Base-by-base conservation (phyloP, 108 stramenopile genomes). In the Skeletonema marinoi region DNA sequence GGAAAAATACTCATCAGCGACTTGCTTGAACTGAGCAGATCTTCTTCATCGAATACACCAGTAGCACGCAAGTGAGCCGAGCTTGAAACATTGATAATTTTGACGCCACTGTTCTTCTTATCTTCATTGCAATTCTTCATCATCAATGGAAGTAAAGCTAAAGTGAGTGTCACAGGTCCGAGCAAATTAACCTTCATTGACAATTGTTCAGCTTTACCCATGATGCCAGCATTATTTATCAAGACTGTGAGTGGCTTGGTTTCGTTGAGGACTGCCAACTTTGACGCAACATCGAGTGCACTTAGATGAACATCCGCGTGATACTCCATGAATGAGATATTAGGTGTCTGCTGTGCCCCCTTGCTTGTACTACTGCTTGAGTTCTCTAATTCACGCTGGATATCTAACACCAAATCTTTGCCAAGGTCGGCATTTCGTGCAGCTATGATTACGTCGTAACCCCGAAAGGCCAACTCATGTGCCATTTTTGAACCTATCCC, bases 1-100 rank as follows among this genome's bases (percentile, higher is more conserved):
- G 82, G 63, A 44, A 82, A 19, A 17, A 70, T 41, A 51, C 61
- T 62, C 46, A 82, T 68, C 19, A 50, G 71, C 29, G 82, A 71
- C 46, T 67, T 62, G 31, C 63, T 74, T 31, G 19, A 21, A 14
- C 21, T 39, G 32, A 44, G 8, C 33, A 61, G 31, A 11, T 64
- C 42, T 41, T 68, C 82, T n/a, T 82, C 65, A 35, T 58, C 73
- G 13, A 75, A 66, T 9, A 82, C 81, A 64, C 32, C 41, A n/a
- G 82, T 71, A 25, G 82, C 82, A 65, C 82, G 82, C 32, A 82
- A 44, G 54, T 82, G 82, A 46, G 82, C 82, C 4, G 82, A 82
- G n/a, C 75, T 77, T 39, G 71, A 75, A 7, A 82, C 75, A 50
- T 82, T 82, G 1, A 82, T 82, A 36, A 82, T 67, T 56, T 29